phyloP scores from a whole-genome alignment of 192 early-diverging fungal genomes.

The Paraglomus occultum region DNA sequence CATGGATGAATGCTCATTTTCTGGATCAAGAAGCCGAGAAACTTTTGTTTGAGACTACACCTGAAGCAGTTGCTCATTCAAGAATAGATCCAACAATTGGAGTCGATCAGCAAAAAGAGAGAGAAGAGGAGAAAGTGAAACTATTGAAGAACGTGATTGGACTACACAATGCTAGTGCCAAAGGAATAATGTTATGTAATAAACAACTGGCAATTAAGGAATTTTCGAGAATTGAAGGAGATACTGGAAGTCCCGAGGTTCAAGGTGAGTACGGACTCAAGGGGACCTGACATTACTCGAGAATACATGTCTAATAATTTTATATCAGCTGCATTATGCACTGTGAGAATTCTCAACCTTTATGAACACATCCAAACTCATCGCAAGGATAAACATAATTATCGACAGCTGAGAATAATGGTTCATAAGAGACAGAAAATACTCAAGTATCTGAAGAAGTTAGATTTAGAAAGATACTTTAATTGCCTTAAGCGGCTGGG shows the following conservation, averaged over 20 bases:
- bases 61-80: constrained; percentile 36
- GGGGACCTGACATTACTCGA: neutral
- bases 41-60: constrained; percentile 48
- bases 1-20: constrained; percentile 33
- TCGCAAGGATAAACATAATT: constrained; percentile 89
- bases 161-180: constrained; percentile 79
- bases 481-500: constrained; percentile 68
- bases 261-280: constrained; percentile 61
- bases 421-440: constrained; percentile 81
- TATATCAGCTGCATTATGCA: constrained; percentile 81
- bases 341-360: constrained; percentile 86
- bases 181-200: constrained; percentile 77
- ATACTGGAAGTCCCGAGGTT: constrained; percentile 91
- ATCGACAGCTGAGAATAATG: constrained; percentile 75
- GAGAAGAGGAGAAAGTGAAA: constrained; percentile 55
- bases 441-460: constrained; percentile 85
- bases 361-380: constrained; percentile 73
- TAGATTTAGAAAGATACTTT: constrained; percentile 65
- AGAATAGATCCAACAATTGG: constrained; percentile 30
- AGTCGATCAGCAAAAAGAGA: constrained; percentile 38
- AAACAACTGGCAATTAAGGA: constrained; percentile 63
- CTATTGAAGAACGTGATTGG: constrained; percentile 69
- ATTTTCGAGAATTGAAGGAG: constrained; percentile 74
- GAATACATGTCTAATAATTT: neutral
- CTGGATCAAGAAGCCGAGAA: constrained; percentile 45